Evolutionary conservation across 495 filamentous ascomycete species (phyloP).

Genomic region (Aspergillus funiculosus): DNA sequence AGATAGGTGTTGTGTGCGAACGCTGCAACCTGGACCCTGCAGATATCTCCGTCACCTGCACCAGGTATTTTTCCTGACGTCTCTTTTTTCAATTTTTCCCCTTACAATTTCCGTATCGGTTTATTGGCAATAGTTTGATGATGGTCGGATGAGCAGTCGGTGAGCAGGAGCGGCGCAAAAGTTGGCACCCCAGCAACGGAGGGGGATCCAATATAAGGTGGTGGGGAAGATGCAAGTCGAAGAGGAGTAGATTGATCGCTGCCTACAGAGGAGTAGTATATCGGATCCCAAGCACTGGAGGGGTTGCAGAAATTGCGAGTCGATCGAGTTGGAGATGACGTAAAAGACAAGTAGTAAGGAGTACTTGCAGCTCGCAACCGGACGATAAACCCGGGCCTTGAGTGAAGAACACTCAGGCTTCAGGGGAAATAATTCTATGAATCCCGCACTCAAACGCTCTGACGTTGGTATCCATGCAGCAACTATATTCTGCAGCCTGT

Average conservation of each 20-base stretch:
- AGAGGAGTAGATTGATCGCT: constrained; percentile 1
- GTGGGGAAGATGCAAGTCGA: constrained; percentile 1
- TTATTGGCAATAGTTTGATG: constrained; percentile 15
- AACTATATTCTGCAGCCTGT: too few species aligned
- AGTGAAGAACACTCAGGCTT: constrained; percentile 1
- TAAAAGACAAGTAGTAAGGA: background rate
- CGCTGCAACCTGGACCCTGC: background rate
- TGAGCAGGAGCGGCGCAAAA: background rate
- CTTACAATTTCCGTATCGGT: background rate
- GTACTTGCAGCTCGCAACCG: background rate
- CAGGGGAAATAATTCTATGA: background rate
- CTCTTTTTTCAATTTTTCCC: constrained; percentile 6
- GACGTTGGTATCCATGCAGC: too few species aligned
- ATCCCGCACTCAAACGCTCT: too few species aligned
- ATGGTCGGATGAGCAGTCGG: background rate
- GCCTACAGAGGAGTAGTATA: background rate
- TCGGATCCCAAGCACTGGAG: background rate
- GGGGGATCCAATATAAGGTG: background rate
- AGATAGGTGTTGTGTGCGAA: constrained; percentile 4
- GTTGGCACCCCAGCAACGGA: background rate
- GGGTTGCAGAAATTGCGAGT: constrained; percentile 6
- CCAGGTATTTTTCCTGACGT: background rate
- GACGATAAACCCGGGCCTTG: constrained; percentile 2
- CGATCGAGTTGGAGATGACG: background rate
- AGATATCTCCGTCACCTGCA: background rate